Evolutionary conservation across 345 rosid species (phyloP).

Genomic region (Gossypium longicalyx): DNA sequence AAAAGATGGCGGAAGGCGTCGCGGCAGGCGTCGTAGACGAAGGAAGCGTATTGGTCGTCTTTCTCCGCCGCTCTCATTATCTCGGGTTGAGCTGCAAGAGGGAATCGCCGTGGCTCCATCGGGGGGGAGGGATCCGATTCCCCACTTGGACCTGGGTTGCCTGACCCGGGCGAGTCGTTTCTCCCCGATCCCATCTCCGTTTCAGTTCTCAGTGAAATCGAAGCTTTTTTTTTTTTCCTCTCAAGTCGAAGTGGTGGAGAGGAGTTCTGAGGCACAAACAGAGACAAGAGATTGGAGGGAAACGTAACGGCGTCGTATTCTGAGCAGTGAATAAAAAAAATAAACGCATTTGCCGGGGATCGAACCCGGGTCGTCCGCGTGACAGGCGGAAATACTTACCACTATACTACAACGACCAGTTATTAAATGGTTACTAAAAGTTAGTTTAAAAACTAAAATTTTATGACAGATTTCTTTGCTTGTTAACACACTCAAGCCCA

Average conservation of each 20-base stretch:
- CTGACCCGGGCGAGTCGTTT: constrained; percentile 22
- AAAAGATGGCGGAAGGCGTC: constrained; percentile 73
- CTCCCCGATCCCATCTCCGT: constrained; percentile 24
- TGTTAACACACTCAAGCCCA: no score
- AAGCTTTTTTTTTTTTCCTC: not conserved
- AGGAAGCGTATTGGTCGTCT: constrained; percentile 93
- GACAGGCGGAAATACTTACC: constrained; percentile 96
- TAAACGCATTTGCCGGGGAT: constrained; percentile 81
- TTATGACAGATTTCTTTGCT: no score
- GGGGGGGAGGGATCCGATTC: constrained; percentile 6
- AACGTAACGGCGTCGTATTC: not conserved
- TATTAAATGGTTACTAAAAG: rapidly evolving
- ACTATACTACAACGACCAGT: constrained; percentile 86
- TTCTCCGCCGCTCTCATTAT: constrained; percentile 98
- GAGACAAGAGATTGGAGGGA: not conserved
- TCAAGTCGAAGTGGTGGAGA: not conserved
- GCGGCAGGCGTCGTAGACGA: constrained; percentile 89
- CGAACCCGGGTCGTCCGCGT: constrained; percentile 97
- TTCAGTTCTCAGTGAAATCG: not conserved
- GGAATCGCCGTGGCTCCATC: constrained; percentile 37
- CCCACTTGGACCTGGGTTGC: constrained; percentile 30
- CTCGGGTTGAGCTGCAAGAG: constrained; percentile 84
- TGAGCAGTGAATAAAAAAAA: no score
- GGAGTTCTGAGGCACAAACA: not conserved
- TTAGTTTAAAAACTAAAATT: no score